Base-by-base conservation (phyloP, 1,284 basidiomycete species). In the Mycosarcoma maydis region DNA sequence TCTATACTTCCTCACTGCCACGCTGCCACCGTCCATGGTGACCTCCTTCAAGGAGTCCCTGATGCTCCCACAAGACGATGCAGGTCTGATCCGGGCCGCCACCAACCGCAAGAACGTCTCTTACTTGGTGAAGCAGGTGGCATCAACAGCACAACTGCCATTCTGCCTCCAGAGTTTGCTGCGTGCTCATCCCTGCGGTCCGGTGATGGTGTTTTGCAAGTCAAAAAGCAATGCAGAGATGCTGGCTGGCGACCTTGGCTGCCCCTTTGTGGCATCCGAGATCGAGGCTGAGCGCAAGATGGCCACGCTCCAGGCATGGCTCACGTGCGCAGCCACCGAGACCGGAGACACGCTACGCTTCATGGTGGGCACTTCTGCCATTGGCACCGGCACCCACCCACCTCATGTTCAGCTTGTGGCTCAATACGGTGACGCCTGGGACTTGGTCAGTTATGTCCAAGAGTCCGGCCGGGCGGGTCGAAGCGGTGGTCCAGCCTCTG, bases 371-470 rank as follows among this genome's bases (percentile, higher is more conserved):
- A 45, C 43, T 17, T 20, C 43, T 22, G 43, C 43, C 29, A 45
- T 45, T 45, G 43, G 43, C 30, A 45, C 43, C 32, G 43, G 43
- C 29, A 45, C 33, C 43, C 32, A 45, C 20, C 43, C 43, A 13
- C 27, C 8, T 11, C 43, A 45, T 17, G 43, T 45, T 19, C 32
- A 20, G 8, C 43, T 45, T 27, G 43, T 45, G 43, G 19, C 33
- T 7, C 43, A 45, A 17, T 33, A 11, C 19, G 19, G 43, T 33
- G 43, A 34, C 20, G 17, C 43, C 13, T 45, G 29, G 29, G 43
- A 45, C 43, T 19, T 45, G 43, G 30, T 45, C 43, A 45, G 43
- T 30, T 45, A 45, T 23, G 30, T 34, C 20, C 43, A 45, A 22
- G 43, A 45, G 43, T 45, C 43, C 17, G 43, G 43, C 29, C 17